Base-by-base conservation (phyloP, 345 rosid genomes). In the Sonneratia alba region DNA sequence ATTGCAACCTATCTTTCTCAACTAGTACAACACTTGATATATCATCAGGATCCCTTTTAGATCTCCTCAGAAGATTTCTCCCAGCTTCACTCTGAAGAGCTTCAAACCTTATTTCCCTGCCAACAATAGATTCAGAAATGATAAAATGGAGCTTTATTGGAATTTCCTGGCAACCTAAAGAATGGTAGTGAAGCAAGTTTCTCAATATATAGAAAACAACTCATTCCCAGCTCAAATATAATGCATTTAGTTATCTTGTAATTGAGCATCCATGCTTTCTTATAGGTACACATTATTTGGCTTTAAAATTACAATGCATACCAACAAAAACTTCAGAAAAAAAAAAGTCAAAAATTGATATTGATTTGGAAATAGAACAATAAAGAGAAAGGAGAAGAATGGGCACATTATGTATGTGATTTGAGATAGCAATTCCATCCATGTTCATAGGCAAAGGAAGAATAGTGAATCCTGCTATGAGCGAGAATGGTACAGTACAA, bases 1-100 rank as follows among this genome's bases (percentile, higher is more conserved):
- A 32, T n/a, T 13, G 59, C 38, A 19, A 91, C 97, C 96, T 87
- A 62, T 89, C 92, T 43, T 86, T 81, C 62, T 93, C 96, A 1
- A 91, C 91, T 16, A 91, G 90, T 18, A 93, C 94, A 8, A 93
- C 96, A 68, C 98, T 93, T 0, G 98, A 93, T 75, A 93, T 93
- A 81, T 91, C 98, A 77, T 93, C 92, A 38, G 97, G 96, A 78
- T 86, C 98, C 88, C 97, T 89, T 71, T 92, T 97, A 10, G 98
- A 93, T 72, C 96, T 83, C 85, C 82, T 79, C 40, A 93, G 71
- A 43, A 93, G 83, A 27, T 86, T 86, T 83, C 76, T 84, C 13
- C 98, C 98, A 2, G 93, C 84, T 80, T 89, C 91, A 56, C 98
- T 93, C 77, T 91, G 94, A 49, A 93, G 92, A 49, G 98, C 91